These are phyloP conservation scores for Escovopsis sp. DNA, from an alignment of 2,329 filamentous ascomycete genomes.

Conservation along the genomic window DNA sequence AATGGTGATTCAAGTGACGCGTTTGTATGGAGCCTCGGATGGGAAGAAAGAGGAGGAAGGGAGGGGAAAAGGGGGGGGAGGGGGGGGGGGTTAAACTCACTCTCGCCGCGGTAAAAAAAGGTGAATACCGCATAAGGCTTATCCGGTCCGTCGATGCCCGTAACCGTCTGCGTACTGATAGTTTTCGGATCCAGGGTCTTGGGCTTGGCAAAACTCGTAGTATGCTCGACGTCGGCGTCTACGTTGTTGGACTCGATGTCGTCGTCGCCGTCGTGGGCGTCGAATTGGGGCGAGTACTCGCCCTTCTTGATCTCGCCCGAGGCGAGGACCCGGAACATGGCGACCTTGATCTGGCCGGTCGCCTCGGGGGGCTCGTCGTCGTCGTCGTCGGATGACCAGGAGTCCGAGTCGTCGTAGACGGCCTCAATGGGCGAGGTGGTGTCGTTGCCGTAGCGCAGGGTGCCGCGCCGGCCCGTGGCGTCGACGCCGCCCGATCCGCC, in stretches of 20 bases:
- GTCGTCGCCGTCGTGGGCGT: slow-evolving; percentile 90
- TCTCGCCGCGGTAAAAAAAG: slow-evolving; percentile 91
- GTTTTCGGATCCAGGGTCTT: slow-evolving; percentile 93
- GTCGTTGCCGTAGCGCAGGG: slow-evolving; percentile 69
- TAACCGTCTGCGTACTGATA: slow-evolving; percentile 98
- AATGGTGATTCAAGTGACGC: no score
- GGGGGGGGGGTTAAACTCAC: slow-evolving; percentile 34
- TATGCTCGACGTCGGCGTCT: slow-evolving; percentile 83
- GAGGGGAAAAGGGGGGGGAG: neutral
- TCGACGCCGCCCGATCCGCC: slow-evolving; percentile 18
- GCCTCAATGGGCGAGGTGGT: slow-evolving; percentile 59
- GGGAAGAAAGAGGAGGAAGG: no score
- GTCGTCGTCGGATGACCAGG: slow-evolving; percentile 56
- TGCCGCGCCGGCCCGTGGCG: slow-evolving; percentile 32
- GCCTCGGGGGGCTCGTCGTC: slow-evolving; percentile 88
- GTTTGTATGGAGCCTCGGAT: no score
- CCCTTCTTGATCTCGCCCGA: slow-evolving; percentile 96
- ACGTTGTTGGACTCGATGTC: slow-evolving; percentile 41
- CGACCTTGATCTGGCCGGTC: slow-evolving; percentile 94
- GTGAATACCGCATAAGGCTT: slow-evolving; percentile 95
- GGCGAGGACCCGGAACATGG: slow-evolving; percentile 85
- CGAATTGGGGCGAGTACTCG: slow-evolving; percentile 95
- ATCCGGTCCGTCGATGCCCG: slow-evolving; percentile 87
- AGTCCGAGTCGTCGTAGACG: slow-evolving; percentile 53
- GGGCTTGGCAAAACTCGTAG: slow-evolving; percentile 92